phyloP scores from a whole-genome alignment of 83 land plant genomes.

The Isoetes engelmannii region DNA sequence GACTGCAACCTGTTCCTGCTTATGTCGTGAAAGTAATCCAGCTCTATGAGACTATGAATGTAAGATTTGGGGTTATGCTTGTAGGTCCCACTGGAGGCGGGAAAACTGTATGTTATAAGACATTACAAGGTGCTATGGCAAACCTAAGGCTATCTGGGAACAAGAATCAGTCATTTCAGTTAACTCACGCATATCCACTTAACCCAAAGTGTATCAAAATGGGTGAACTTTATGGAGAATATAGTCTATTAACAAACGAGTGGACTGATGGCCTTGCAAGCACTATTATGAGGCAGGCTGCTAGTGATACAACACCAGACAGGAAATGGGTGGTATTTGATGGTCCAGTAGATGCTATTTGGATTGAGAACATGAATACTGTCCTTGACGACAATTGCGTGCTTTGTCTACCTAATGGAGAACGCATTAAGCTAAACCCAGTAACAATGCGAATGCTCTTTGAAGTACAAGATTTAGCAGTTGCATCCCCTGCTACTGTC shows the following conservation, averaged over 20 bases:
- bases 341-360: slow-evolving; percentile 36
- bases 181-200: slow-evolving; percentile 27
- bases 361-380: slow-evolving; percentile 31
- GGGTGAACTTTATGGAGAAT: slow-evolving; percentile 38
- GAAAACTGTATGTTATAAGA: slow-evolving; percentile 27
- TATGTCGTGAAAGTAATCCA: slow-evolving; percentile 32
- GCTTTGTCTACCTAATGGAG: slow-evolving; percentile 33
- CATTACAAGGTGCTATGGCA: slow-evolving; percentile 30
- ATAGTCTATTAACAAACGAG: slow-evolving; percentile 31
- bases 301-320: slow-evolving; percentile 31
- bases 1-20: slow-evolving; percentile 22
- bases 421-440: slow-evolving; percentile 36
- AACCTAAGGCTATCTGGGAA: slow-evolving; percentile 14
- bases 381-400: slow-evolving; percentile 38
- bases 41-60: slow-evolving; percentile 39
- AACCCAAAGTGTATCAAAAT: slow-evolving; percentile 37
- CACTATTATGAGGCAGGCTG: slow-evolving; percentile 30
- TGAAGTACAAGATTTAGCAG: slow-evolving; percentile 39
- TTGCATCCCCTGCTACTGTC: slow-evolving; percentile 37
- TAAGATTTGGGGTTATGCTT: slow-evolving; percentile 36
- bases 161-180: slow-evolving; percentile 27
- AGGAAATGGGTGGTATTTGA: slow-evolving; percentile 39
- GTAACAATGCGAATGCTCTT: slow-evolving; percentile 35
- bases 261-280: slow-evolving; percentile 41
- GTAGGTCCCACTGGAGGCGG: slow-evolving; percentile 41